phyloP scores from a whole-genome alignment of 495 filamentous ascomycete species.

The Aspergillus olivimuriae region DNA sequence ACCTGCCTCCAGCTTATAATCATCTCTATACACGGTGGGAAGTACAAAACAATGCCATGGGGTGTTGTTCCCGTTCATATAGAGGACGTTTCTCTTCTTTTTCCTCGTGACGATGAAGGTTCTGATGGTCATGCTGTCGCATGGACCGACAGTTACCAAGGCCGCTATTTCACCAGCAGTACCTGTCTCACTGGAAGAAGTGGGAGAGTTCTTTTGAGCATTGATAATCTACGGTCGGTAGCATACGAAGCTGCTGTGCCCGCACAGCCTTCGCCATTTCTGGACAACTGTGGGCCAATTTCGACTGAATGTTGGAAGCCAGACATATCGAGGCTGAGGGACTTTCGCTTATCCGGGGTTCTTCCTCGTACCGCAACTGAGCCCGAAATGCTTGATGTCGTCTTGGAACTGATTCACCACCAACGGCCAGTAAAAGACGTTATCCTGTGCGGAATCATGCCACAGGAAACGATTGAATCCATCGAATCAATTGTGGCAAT shows the following conservation, averaged over 20 bases:
- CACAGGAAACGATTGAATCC: neutral
- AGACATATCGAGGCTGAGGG: slow-evolving; percentile 1
- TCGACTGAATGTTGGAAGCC: no score
- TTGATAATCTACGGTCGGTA: slow-evolving; percentile 18
- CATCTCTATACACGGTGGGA: slow-evolving; percentile 24
- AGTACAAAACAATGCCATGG: slow-evolving; percentile 19
- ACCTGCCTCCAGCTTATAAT: slow-evolving; percentile 29
- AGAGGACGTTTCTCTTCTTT: slow-evolving; percentile 27
- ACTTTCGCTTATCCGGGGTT: neutral
- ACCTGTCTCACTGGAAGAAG: neutral
- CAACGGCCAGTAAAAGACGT: neutral
- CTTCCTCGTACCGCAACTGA: neutral
- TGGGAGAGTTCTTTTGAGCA: slow-evolving; percentile 14
- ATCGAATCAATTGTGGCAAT: neutral
- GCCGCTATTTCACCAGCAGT: neutral
- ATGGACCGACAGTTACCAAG: neutral
- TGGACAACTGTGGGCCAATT: no score
- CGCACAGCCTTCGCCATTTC: no score
- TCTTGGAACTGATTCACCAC: neutral
- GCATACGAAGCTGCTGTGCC: slow-evolving; percentile 26
- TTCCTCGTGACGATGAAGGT: slow-evolving; percentile 11
- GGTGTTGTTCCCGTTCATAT: slow-evolving; percentile 31
- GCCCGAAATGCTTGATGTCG: neutral
- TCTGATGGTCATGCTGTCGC: neutral
- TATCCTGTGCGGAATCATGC: neutral